These are phyloP conservation scores for Populus hybrid DNA, from an alignment of 441 rosid species.

Conservation along the genomic window DNA sequence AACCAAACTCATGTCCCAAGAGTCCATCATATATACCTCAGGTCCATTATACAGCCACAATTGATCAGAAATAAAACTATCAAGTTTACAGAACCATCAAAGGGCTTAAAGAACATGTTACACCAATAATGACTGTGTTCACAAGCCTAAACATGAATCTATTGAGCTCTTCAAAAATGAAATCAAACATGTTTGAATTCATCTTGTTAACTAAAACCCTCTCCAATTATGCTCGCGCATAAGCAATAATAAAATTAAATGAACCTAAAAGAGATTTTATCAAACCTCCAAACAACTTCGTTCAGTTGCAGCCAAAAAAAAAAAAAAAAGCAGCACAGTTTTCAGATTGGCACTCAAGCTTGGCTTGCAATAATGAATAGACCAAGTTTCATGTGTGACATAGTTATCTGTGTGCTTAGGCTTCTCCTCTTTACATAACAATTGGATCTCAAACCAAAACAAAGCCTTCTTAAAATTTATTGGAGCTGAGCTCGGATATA, in stretches of 20 bases:
- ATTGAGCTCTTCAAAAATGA: background rate
- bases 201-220: background rate
- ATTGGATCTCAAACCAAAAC: background rate
- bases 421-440: background rate
- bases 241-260: background rate
- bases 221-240: background rate
- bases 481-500: background rate
- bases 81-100: background rate
- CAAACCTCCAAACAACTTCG: background rate
- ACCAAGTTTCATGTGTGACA: background rate
- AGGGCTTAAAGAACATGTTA: background rate
- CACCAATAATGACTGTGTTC: background rate
- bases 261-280: background rate
- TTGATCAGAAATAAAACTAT: background rate
- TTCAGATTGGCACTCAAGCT: background rate
- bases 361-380: background rate
- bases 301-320: background rate
- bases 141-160: background rate
- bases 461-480: background rate
- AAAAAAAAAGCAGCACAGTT: background rate
- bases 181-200: background rate
- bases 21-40: background rate
- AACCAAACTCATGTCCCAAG: constrained; percentile 5
- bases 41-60: background rate
- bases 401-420: background rate